These are phyloP conservation scores for Mortierella sp. DNA, from an alignment of 371 early-diverging fungal species.

Conservation along the genomic window DNA sequence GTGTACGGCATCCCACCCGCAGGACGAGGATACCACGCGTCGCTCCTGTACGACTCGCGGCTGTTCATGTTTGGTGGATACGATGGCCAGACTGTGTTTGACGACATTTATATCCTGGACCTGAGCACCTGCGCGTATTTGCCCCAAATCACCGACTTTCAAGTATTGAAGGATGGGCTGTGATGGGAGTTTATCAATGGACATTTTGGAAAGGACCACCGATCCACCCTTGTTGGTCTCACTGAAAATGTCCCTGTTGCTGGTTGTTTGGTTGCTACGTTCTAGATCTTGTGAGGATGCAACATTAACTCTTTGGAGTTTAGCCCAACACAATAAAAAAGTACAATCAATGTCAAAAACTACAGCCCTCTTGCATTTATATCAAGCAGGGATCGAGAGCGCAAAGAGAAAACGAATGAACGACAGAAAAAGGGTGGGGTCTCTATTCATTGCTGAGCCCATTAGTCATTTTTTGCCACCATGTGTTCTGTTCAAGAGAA, in stretches of 20 bases:
- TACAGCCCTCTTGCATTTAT: neutral
- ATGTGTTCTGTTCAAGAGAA: neutral
- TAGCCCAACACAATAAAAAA: neutral
- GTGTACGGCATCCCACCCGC: constrained; percentile 79
- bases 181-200: neutral
- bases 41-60: constrained; percentile 83
- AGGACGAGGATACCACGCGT: constrained; percentile 88
- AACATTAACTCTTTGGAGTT: neutral
- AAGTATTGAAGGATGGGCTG: constrained; percentile 25
- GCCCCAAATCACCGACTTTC: constrained; percentile 76
- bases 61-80: constrained; percentile 89
- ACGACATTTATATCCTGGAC: constrained; percentile 88
- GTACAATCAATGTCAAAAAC: neutral
- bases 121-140: constrained; percentile 82
- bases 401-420: too few relatives aligned
- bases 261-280: neutral
- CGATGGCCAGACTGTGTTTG: constrained; percentile 86
- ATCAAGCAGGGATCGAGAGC: too few relatives aligned
- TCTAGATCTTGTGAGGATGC: neutral
- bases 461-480: neutral
- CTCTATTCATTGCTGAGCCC: neutral
- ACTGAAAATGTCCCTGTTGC: neutral
- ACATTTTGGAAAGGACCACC: neutral
- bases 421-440: too few relatives aligned
- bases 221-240: neutral